Evolutionary conservation across 208 protist genomes (phyloP).

Genomic region (Leishmania aethiopica): DNA sequence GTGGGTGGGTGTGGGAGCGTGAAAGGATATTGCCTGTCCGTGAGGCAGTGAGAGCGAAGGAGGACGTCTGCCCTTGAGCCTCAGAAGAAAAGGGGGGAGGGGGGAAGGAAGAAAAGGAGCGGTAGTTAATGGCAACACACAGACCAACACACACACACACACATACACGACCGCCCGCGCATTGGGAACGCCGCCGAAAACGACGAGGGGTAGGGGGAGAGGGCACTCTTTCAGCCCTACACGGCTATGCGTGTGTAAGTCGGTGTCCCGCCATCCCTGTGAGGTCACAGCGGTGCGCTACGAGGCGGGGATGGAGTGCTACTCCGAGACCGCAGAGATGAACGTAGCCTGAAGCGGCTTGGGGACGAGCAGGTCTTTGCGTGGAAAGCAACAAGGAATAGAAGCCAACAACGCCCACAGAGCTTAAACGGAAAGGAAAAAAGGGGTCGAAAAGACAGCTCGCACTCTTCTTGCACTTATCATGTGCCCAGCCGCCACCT

Average conservation of each 20-base stretch:
- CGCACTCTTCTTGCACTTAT: background rate
- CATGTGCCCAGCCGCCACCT: background rate
- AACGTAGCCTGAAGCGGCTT: background rate
- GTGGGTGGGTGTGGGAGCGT: too few relatives aligned
- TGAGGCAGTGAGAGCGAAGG: too few relatives aligned
- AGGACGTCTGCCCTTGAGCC: too few relatives aligned
- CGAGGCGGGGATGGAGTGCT: background rate
- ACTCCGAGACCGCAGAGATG: background rate
- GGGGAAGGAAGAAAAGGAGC: too few relatives aligned
- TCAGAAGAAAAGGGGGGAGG: too few relatives aligned
- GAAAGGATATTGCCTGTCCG: too few relatives aligned
- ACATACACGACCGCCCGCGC: too few relatives aligned
- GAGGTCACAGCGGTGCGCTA: background rate
- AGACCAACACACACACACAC: background rate
- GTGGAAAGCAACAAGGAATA: too few relatives aligned
- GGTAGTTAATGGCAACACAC: too few relatives aligned
- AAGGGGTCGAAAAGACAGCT: background rate
- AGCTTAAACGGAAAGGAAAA: background rate
- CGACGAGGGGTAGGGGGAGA: slow-evolving; percentile 2
- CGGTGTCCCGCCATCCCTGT: background rate
- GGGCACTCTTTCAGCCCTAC: background rate
- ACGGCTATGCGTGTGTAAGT: background rate
- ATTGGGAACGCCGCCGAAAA: background rate
- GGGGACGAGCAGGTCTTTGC: background rate
- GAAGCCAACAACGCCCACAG: background rate